Conservation (phyloP, 192 early-diverging fungal genomes). For the Podila epicladia region DNA sequence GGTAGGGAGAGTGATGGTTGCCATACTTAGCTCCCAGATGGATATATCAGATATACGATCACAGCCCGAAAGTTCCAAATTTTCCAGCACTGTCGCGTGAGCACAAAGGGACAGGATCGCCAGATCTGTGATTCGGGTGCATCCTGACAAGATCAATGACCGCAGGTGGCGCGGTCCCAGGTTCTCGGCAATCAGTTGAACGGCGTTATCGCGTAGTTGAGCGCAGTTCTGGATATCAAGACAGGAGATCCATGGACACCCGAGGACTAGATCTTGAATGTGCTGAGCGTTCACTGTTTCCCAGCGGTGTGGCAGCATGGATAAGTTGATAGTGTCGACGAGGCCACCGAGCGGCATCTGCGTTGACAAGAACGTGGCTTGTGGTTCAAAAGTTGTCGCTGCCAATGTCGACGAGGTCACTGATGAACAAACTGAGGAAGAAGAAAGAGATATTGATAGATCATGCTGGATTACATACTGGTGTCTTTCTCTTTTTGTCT, state of each 20-base stretch:
- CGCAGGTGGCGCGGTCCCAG: constrained; percentile 23
- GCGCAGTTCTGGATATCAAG: constrained; percentile 26
- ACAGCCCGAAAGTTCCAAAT: constrained; percentile 38
- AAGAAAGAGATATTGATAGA: neutral
- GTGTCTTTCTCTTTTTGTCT: neutral
- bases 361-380: neutral
- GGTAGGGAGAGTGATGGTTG: neutral
- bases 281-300: constrained; percentile 10
- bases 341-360: constrained; percentile 10
- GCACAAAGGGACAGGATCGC: constrained; percentile 23
- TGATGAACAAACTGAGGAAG: neutral
- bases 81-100: constrained; percentile 15
- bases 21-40: constrained; percentile 24
- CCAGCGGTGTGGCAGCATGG: constrained; percentile 49
- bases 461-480: neutral
- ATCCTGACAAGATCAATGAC: constrained; percentile 39
- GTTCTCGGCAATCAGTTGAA: constrained; percentile 19
- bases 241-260: constrained; percentile 15
- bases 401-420: neutral
- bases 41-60: constrained; percentile 31
- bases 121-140: constrained; percentile 20
- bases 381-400: neutral
- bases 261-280: constrained; percentile 15
- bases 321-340: constrained; percentile 26
- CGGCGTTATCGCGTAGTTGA: constrained; percentile 31